These are phyloP conservation scores for Penicillium sp. DNA, from an alignment of 2,329 filamentous ascomycete genomes.

Conservation along the genomic window DNA sequence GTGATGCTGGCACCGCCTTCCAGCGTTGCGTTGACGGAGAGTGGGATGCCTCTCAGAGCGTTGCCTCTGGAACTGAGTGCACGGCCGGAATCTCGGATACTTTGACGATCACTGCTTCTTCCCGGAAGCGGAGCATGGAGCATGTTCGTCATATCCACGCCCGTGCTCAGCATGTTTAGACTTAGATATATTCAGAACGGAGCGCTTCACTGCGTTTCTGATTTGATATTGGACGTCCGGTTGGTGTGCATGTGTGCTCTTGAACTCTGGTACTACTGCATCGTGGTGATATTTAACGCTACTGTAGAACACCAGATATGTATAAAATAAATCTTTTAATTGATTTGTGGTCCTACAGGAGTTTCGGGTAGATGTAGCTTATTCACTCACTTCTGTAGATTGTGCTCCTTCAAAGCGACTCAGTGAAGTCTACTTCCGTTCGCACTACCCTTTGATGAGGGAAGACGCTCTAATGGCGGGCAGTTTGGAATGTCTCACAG, in stretches of 20 bases:
- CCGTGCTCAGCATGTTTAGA: not conserved
- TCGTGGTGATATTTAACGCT: no score
- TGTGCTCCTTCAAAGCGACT: no score
- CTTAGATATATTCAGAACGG: not conserved
- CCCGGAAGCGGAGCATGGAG: not conserved
- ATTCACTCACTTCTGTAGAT: no score
- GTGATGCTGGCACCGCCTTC: conserved; percentile 23
- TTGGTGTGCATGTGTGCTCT: not conserved
- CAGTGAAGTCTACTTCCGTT: no score
- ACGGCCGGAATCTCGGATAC: conserved; percentile 16
- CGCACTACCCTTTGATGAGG: no score
- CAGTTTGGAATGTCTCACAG: no score
- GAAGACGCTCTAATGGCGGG: no score
- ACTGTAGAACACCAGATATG: not conserved
- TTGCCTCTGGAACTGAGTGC: conserved; percentile 14
- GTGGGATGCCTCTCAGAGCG: conserved; percentile 18
- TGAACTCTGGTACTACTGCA: not conserved
- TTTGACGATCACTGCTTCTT: conserved; percentile 1
- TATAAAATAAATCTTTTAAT: not conserved
- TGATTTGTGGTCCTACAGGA: no score
- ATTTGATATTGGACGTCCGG: not conserved
- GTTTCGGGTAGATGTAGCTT: no score
- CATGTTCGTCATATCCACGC: not conserved
- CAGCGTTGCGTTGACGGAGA: conserved; percentile 18
- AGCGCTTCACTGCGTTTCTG: not conserved